phyloP scores from a whole-genome alignment of 2,329 filamentous ascomycete species.

The Xylaria sp. region DNA sequence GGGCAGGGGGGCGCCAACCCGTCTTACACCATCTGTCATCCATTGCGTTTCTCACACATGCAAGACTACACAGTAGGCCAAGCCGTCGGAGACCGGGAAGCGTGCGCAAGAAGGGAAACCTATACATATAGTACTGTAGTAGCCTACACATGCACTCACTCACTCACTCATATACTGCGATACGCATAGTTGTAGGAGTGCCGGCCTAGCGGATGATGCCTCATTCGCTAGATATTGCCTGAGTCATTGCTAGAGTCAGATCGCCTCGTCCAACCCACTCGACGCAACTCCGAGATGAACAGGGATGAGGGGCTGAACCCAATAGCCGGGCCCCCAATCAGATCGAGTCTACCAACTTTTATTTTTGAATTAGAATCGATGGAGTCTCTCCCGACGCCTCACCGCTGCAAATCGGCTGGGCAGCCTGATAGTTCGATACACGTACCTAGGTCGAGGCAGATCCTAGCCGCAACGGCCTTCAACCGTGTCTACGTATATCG shows the following conservation, averaged over 20 bases:
- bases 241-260: slow-evolving; percentile 20
- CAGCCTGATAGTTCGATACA: not conserved
- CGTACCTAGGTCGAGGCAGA: not conserved
- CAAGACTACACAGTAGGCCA: too few species aligned
- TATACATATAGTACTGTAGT: too few species aligned
- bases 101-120: too few species aligned
- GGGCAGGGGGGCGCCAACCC: too few species aligned
- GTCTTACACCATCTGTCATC: too few species aligned
- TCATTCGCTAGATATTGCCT: slow-evolving; percentile 25
- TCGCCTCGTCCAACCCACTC: slow-evolving; percentile 1
- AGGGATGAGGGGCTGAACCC: not conserved
- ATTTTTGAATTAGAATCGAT: not conserved
- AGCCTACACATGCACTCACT: too few species aligned
- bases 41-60: too few species aligned
- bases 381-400: not conserved
- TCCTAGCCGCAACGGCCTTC: not conserved
- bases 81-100: too few species aligned
- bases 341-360: not conserved
- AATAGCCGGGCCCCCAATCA: not conserved
- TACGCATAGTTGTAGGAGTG: slow-evolving; percentile 7
- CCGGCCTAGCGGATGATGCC: slow-evolving; percentile 13
- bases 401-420: not conserved
- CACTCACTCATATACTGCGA: too few species aligned
- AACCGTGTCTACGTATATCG: not conserved
- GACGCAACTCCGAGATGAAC: not conserved